Evolutionary conservation across 2,329 filamentous ascomycete genomes (phyloP), one percentile per base, ranked within the genome.

Genomic region (Aphanoascus verrucosus): DNA sequence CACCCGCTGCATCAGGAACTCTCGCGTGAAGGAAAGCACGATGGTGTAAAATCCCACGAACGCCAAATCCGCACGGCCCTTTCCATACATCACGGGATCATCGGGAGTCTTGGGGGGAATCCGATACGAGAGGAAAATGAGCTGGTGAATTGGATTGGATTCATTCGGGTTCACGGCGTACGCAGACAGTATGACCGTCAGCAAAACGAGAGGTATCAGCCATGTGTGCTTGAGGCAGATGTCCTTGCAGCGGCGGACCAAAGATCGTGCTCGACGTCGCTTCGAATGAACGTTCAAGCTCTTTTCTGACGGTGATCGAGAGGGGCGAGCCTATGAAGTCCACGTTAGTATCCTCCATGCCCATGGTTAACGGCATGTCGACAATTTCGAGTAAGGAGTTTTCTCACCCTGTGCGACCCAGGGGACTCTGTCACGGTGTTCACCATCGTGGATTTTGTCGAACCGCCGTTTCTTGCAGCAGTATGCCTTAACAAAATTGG

Each of bases 1-100:
- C 49, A 94, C 63, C 63, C 88, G 84, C 72, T 95, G 90, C 90
- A 95, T 96, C 72, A 94, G 78, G 69, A 95, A 95, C 69, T 97
- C 90, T 65, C 90, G 87, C 9, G 88, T 94, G 68, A 97, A 96
- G 57, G 86, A 89, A 56, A 97, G 78, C 19, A 96, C 84, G 54
- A 96, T 74, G 40, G 81, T 91, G 72, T 96, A 96, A 73, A 96
- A 96, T 55, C 75, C 74, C 52, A 96, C 87, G 63, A 97, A 91
- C 42, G 86, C 85, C 52, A 95, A 76, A 67, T 97, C 90, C 74
- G 84, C 85, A 40, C 71, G 76, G n/a, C 90, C 90, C 69, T 96
- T 96, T 68, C 85, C 89, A 72, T 95, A 97, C 64, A 90, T 86
- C 23, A 74, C 69, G 15, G 74, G 69, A 56, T 62, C 77, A 69